Evolutionary conservation across 2,329 filamentous ascomycete species (phyloP).

Genomic region (Trichoderma arundinaceum): DNA sequence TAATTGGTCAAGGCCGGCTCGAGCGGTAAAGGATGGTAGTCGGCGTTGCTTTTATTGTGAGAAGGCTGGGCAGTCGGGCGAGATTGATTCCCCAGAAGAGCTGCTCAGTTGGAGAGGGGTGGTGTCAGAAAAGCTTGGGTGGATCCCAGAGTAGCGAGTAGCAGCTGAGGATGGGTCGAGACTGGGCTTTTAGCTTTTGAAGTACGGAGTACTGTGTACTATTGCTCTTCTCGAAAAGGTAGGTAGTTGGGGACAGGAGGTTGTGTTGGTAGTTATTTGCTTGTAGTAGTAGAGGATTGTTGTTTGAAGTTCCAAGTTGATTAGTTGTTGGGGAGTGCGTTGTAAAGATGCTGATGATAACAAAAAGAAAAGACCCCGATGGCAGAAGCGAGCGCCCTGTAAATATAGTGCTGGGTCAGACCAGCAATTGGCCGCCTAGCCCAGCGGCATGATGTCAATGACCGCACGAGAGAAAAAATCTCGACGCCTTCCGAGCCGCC

Average conservation of each 20-base stretch:
- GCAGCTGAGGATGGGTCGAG: conserved; percentile 11
- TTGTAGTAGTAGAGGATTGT: neutral
- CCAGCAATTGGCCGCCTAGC: neutral
- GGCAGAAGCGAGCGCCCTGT: conserved; percentile 19
- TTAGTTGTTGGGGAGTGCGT: neutral
- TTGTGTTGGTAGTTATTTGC: too few species aligned
- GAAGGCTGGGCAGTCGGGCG: conserved; percentile 16
- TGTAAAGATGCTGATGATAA: conserved; percentile 6
- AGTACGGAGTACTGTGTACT: too few species aligned
- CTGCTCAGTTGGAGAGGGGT: conserved; percentile 21
- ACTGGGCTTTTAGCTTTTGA: neutral
- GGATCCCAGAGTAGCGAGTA: conserved; percentile 5
- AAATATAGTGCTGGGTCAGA: conserved; percentile 17
- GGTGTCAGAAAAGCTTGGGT: conserved; percentile 24
- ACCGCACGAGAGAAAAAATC: neutral
- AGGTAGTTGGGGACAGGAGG: too few species aligned
- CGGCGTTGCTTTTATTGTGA: neutral
- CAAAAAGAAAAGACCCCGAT: conserved; percentile 1
- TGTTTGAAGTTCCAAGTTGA: neutral
- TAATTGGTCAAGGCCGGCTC: conserved; percentile 15
- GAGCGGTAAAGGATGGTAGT: conserved; percentile 18
- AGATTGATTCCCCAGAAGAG: conserved; percentile 8
- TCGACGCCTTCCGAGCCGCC: conserved; percentile 29
- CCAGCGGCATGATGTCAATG: conserved; percentile 29
- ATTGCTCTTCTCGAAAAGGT: too few species aligned